phyloP scores from a whole-genome alignment of 2,329 filamentous ascomycete genomes.

The Fusarium gaditjirri region DNA sequence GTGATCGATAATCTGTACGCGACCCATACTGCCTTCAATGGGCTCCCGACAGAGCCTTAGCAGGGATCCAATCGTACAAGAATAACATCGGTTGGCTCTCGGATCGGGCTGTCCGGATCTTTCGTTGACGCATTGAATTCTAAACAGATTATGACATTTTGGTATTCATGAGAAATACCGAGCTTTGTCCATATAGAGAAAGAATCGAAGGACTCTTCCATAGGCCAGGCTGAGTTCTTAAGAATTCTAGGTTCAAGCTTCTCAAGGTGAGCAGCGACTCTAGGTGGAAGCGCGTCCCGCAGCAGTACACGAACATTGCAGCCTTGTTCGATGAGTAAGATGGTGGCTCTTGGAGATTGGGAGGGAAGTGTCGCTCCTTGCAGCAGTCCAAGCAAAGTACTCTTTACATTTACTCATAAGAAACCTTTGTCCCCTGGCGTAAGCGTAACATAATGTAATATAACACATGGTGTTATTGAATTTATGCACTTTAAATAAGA shows the following conservation, averaged over 20 bases:
- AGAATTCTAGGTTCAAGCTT: not conserved
- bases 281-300: rapidly evolving
- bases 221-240: rapidly evolving
- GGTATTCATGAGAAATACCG: rapidly evolving
- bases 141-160: not conserved
- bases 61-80: too few species aligned
- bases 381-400: not conserved
- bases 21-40: not conserved
- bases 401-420: not conserved
- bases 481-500: not conserved
- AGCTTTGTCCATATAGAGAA: not conserved
- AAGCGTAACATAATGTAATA: not conserved
- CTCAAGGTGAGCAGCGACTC: not conserved
- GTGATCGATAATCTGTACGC: too few species aligned
- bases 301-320: rapidly evolving
- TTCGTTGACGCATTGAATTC: not conserved
- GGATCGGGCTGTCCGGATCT: not conserved
- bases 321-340: not conserved
- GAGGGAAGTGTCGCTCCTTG: not conserved
- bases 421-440: not conserved
- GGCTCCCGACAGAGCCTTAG: too few species aligned
- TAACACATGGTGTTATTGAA: not conserved
- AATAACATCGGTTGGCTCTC: rapidly evolving
- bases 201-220: not conserved
- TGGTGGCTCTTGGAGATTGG: not conserved